A percentile compares a stretch with the other conserved stretches of the same genome.
These are phyloP conservation scores for Aureobasidium lini DNA, from an alignment of 2,329 filamentous ascomycete genomes.

Conservation along the genomic window DNA sequence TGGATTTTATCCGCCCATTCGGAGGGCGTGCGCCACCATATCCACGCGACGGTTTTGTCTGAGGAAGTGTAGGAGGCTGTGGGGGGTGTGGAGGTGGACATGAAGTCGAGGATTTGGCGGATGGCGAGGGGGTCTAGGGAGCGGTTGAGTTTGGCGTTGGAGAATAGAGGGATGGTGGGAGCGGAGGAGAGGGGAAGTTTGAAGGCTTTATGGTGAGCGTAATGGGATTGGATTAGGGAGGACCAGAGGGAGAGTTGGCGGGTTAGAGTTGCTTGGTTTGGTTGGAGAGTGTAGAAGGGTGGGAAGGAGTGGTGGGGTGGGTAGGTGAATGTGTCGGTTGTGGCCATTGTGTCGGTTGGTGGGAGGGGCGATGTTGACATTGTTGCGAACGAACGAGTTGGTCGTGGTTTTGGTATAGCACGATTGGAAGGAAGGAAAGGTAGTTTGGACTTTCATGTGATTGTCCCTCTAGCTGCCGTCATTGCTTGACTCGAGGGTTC, in stretches of 20 bases:
- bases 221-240: conserved; percentile 76
- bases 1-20: conserved; percentile 81
- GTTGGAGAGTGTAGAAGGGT: conserved; percentile 77
- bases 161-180: conserved; percentile 51
- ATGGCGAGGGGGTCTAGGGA: conserved; percentile 47
- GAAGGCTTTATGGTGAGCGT: conserved; percentile 68
- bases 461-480: not conserved
- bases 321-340: conserved; percentile 29
- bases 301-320: conserved; percentile 62
- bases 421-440: not conserved
- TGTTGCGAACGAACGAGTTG: not conserved
- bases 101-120: conserved; percentile 48
- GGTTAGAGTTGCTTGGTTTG: conserved; percentile 64
- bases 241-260: conserved; percentile 81
- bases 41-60: conserved; percentile 54
- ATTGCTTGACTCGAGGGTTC: not conserved
- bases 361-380: not conserved
- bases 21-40: conserved; percentile 80
- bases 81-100: conserved; percentile 35
- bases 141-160: conserved; percentile 37
- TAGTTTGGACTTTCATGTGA: not conserved
- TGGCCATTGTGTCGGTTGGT: too few species aligned
- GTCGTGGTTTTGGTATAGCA: not conserved
- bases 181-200: conserved; percentile 60
- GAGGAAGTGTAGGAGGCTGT: conserved; percentile 18